These are phyloP conservation scores for Spencermartinsiella europaea DNA, from an alignment of 805 yeast species.

Conservation along the genomic window DNA sequence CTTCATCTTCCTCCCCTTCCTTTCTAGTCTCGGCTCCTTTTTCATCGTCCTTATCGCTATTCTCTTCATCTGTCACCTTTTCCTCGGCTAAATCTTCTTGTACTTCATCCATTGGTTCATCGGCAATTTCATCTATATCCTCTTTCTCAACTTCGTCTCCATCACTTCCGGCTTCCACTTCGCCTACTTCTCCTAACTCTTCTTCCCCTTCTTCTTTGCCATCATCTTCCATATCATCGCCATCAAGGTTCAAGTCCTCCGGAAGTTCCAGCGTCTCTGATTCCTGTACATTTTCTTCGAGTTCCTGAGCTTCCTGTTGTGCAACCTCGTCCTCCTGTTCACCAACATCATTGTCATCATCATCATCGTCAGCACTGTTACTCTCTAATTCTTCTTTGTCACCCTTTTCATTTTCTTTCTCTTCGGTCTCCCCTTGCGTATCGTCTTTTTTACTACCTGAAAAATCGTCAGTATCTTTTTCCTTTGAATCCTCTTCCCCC, in stretches of 20 bases:
- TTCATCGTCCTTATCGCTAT: conserved; percentile 27
- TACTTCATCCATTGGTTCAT: conserved; percentile 21
- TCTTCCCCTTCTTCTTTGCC: conserved; percentile 41
- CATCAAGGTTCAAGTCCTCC: conserved; percentile 84
- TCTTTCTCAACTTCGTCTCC: conserved; percentile 26
- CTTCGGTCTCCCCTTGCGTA: conserved; percentile 26
- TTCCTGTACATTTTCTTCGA: conserved; percentile 75
- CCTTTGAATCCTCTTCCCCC: conserved; percentile 54
- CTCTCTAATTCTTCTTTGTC: conserved; percentile 36
- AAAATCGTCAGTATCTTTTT: conserved; percentile 73
- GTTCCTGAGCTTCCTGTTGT: conserved; percentile 60
- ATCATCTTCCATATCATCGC: conserved; percentile 57
- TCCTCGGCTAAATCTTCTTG: conserved; percentile 23
- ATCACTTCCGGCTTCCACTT: conserved; percentile 29
- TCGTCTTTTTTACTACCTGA: conserved; percentile 41
- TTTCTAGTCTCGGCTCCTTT: conserved; percentile 30
- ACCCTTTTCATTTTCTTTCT: conserved; percentile 30
- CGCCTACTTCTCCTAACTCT: conserved; percentile 31
- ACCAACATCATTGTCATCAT: conserved; percentile 55
- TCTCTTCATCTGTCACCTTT: conserved; percentile 23
- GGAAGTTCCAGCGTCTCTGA: conserved; percentile 85
- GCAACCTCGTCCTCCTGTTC: conserved; percentile 82
- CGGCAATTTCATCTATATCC: conserved; percentile 18
- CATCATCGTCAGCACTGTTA: conserved; percentile 47
- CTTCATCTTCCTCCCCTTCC: conserved; percentile 22